phyloP scores from a whole-genome alignment of 2,329 filamentous ascomycete species.

The Colletotrichum truncatum region DNA sequence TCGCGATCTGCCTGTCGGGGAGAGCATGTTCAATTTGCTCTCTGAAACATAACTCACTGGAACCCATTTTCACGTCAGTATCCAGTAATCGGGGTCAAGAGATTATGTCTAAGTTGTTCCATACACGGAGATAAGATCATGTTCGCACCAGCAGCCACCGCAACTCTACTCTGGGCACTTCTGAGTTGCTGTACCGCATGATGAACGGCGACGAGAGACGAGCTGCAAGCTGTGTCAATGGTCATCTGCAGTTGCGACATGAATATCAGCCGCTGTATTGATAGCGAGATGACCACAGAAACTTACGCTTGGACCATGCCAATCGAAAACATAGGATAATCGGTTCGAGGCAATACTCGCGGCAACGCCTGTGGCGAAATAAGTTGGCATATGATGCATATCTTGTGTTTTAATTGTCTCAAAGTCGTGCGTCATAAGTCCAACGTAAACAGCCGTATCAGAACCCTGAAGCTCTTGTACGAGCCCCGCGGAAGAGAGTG shows the following conservation, averaged over 20 bases:
- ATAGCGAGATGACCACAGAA: not conserved
- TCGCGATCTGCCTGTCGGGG: slow-evolving; percentile 42
- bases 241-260: slow-evolving; percentile 44
- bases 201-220: slow-evolving; percentile 51
- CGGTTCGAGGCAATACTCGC: slow-evolving; percentile 47
- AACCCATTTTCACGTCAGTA: not conserved
- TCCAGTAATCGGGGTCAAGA: slow-evolving; percentile 10
- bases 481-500: slow-evolving; percentile 33
- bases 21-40: slow-evolving; percentile 41
- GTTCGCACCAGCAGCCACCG: slow-evolving; percentile 41
- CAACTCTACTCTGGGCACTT: slow-evolving; percentile 36
- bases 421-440: slow-evolving; percentile 38
- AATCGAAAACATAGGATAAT: slow-evolving; percentile 49
- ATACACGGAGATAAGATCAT: slow-evolving; percentile 21
- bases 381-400: slow-evolving; percentile 34
- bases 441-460: slow-evolving; percentile 26
- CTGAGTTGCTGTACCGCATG: slow-evolving; percentile 47
- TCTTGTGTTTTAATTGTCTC: slow-evolving; percentile 32
- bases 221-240: slow-evolving; percentile 56
- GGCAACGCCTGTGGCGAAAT: slow-evolving; percentile 43
- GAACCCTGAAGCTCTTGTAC: slow-evolving; percentile 1
- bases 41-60: not conserved
- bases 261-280: slow-evolving; percentile 47
- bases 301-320: slow-evolving; percentile 44
- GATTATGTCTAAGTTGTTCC: not conserved